Base-by-base conservation (phyloP, 108 stramenopile genomes). In the Mediolabrus comicus region DNA sequence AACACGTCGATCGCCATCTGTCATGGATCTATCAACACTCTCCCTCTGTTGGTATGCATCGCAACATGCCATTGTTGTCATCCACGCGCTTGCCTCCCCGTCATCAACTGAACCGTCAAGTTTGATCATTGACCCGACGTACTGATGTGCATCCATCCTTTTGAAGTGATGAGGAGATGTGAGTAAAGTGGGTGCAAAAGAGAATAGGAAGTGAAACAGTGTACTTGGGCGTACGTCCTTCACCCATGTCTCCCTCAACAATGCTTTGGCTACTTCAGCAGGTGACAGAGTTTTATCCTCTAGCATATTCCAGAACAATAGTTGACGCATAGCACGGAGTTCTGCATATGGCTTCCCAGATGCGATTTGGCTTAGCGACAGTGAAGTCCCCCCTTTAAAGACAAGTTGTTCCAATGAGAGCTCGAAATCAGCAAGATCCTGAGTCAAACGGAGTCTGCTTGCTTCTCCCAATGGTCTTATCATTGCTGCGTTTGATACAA, bases 381-480 rank as follows among this genome's bases (percentile, higher is more conserved):
- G 58, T 0, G 83, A 69, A 2, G 66, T 65, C 24, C 87, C 79
- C 28, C 82, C 79, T 59, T 86, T 87, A 46, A 84, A 66, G 41
- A 94, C 86, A 25, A 94, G 76, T 65, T 94, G 90, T 57, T 91
- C 90, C 35, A 94, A 53, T 10, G 75, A 70, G 27, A 94, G 62
- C 75, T 94, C 93, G 58, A 94, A 86, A 63, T 94, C 93, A 24
- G 90, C 87, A 11, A 94, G 80, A 72, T 94, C 90, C 67, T 94
- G 93, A 19, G 89, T 90, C 29, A 94, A 32, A 53, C 86, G 80
- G 64, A 94, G 69, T 30, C 88, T 75, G 19, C 80, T 85, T 0
- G 78, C 67, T 75, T 91, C 90, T 0, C 84, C 83, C 55, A 94
- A 52, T 4, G 93, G 90, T n/a, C 93, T 79, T 29, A 94, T 77